Evolutionary conservation across 2,329 filamentous ascomycete genomes (phyloP).

Genomic region (Ciborinia camelliae): DNA sequence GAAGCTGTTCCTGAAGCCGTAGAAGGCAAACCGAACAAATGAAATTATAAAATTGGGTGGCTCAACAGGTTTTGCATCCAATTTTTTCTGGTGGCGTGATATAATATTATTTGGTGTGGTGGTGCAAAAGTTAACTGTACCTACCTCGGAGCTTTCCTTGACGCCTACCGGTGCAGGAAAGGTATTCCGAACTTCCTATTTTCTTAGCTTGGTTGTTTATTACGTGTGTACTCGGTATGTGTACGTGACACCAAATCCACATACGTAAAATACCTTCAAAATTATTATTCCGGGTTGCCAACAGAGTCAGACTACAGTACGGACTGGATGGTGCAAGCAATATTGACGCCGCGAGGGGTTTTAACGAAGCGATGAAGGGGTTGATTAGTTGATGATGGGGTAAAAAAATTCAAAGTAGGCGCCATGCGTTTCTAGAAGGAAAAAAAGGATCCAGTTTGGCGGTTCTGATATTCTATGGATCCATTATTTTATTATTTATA

Average conservation of each 20-base stretch:
- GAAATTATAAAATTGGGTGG: not conserved
- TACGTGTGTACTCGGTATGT: too few species aligned
- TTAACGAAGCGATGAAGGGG: slow-evolving; percentile 10
- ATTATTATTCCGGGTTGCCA: too few species aligned
- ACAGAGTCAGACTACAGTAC: too few species aligned
- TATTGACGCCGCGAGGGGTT: slow-evolving; percentile 3
- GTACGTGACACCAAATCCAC: too few species aligned
- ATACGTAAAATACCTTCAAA: not conserved
- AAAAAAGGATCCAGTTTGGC: not conserved
- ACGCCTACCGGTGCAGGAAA: slow-evolving; percentile 2
- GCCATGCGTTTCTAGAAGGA: not conserved
- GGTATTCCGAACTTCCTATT: slow-evolving; percentile 1
- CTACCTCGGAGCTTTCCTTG: not conserved
- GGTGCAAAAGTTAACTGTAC: slow-evolving; percentile 2
- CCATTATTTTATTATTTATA: not conserved
- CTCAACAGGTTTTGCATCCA: not conserved
- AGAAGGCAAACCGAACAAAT: slow-evolving; percentile 4
- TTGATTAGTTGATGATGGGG: not conserved
- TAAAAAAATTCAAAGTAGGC: not conserved
- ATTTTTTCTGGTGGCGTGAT: slow-evolving; percentile 7
- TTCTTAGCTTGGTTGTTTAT: not conserved
- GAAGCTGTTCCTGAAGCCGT: slow-evolving; percentile 13
- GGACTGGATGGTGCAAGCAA: not conserved
- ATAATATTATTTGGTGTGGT: slow-evolving; percentile 1
- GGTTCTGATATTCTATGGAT: not conserved